Conservation (phyloP, 1,284 basidiomycete species). For the Fistulinella cinereoalba region DNA sequence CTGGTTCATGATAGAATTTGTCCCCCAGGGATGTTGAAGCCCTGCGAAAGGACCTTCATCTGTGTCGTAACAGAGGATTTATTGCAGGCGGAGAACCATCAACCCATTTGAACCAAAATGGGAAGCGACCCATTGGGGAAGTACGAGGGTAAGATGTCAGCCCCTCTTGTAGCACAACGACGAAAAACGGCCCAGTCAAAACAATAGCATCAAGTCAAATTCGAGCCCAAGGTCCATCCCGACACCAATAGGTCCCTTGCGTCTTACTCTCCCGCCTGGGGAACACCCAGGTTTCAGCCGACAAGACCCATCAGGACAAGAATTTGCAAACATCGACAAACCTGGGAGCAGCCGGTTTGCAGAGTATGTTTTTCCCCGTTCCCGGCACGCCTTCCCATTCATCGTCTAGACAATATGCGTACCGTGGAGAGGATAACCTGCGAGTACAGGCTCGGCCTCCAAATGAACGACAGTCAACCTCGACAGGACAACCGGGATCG, state of each 20-base stretch:
- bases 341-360: slow-evolving; percentile 49
- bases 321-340: slow-evolving; percentile 27
- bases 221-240: slow-evolving; percentile 57
- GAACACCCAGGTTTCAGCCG: slow-evolving; percentile 48
- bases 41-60: slow-evolving; percentile 50
- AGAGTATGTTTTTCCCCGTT: slow-evolving; percentile 38
- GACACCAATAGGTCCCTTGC: slow-evolving; percentile 50
- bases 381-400: slow-evolving; percentile 13
- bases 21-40: slow-evolving; percentile 46
- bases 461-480: slow-evolving; percentile 37
- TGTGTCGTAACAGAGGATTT: slow-evolving; percentile 37
- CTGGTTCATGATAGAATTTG: slow-evolving; percentile 8
- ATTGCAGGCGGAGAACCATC: slow-evolving; percentile 34
- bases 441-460: slow-evolving; percentile 35
- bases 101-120: slow-evolving; percentile 47
- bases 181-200: slow-evolving; percentile 16
- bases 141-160: slow-evolving; percentile 42
- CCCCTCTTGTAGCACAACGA: slow-evolving; percentile 9
- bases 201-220: slow-evolving; percentile 36
- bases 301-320: slow-evolving; percentile 25
- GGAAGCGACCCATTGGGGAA: slow-evolving; percentile 59
- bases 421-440: slow-evolving; percentile 44
- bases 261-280: slow-evolving; percentile 57
- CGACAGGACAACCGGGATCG: slow-evolving; percentile 19
- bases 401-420: slow-evolving; percentile 56